Conservation (phyloP, 306 rosid genomes). For the Medicago truncatula region MtrunA17r5.0-ANR NC_053048.1:48599001-48599500, state of each 20-base stretch:
- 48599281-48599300: constrained; percentile 64
- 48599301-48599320: constrained; percentile 73
- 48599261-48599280: constrained; percentile 77
- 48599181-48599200: constrained; percentile 82
- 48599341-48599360: constrained; percentile 65
- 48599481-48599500: constrained; percentile 10
- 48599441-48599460: constrained; percentile 58
- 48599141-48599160: constrained; percentile 27
- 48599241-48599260: constrained; percentile 78
- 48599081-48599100: constrained; percentile 38
- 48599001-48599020: constrained; percentile 65
- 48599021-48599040: constrained; percentile 71
- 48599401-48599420: constrained; percentile 82
- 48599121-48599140: background rate
- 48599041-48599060: constrained; percentile 23
- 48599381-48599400: constrained; percentile 74
- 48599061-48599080: constrained; percentile 1
- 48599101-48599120: background rate
- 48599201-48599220: constrained; percentile 69
- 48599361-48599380: constrained; percentile 82
- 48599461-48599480: constrained; percentile 22
- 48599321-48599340: constrained; percentile 71
- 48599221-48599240: constrained; percentile 58
- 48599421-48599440: constrained; percentile 70
- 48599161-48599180: constrained; percentile 29